phyloP scores from a whole-genome alignment of 2,329 filamentous ascomycete species.

The Cercospora zeina region DNA sequence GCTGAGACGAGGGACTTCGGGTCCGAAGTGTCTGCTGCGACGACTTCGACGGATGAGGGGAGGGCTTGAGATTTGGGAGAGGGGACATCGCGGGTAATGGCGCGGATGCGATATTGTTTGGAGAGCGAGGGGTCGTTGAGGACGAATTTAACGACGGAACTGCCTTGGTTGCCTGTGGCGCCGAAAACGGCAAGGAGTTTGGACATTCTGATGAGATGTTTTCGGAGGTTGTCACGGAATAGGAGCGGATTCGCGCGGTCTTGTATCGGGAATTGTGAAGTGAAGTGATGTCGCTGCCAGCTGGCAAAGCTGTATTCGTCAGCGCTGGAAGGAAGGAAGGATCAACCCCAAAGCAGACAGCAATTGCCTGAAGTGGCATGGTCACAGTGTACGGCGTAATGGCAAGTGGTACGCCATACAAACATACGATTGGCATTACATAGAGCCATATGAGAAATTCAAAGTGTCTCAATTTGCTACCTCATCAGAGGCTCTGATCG shows the following conservation, averaged over 20 bases:
- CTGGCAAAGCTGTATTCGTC: not conserved
- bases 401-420: not conserved
- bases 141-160: conserved; percentile 52
- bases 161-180: conserved; percentile 61
- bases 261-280: too few species aligned
- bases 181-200: conserved; percentile 59
- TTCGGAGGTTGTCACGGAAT: too few species aligned
- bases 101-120: conserved; percentile 54
- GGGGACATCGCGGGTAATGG: conserved; percentile 53
- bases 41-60: conserved; percentile 52
- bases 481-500: too few species aligned
- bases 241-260: too few species aligned
- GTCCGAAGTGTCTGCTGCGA: conserved; percentile 54
- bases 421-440: too few species aligned
- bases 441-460: too few species aligned
- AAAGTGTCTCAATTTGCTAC: too few species aligned
- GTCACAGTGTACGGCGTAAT: not conserved
- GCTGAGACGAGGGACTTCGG: conserved; percentile 47
- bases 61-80: conserved; percentile 49
- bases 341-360: not conserved
- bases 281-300: not conserved
- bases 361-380: not conserved
- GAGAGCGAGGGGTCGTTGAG: conserved; percentile 47
- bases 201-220: conserved; percentile 16
- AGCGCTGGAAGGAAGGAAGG: not conserved